Evolutionary conservation across 768 basidiomycete genomes (phyloP), one percentile per base, ranked within the genome.

Genomic region (Amanita muscaria): DNA sequence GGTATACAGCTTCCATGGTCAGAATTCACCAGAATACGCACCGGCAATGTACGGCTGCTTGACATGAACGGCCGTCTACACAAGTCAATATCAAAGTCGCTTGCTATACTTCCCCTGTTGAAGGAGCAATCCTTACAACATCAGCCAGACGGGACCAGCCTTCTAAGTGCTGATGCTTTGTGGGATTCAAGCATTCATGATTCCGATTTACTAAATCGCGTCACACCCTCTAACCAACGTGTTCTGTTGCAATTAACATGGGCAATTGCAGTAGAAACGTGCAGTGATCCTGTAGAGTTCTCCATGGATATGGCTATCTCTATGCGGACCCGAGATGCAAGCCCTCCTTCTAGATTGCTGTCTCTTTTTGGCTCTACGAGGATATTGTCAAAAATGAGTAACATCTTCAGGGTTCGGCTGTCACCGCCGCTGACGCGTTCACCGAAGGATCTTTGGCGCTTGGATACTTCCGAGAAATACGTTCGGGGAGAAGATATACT

Each of bases 171-270:
- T 7, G 76, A 80, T 44, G 83, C 83, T 1, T 69, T 87, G 5
- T 98, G 94, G 93, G 96, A 99, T 64, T 90, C 89, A 1, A 90
- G 91, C 46, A 66, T 88, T 10, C 96, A 97, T 59, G 80, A 89
- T 52, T 91, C 89, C 10, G 60, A 79, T 12, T 66, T 93, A 34
- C 72, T 99, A 49, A 94, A 99, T 60, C 77, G 83, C 21, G 82
- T 91, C 30, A 94, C 92, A 2, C 71, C 77, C 2, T 57, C 77
- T 3, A 79, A 80, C 36, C 88, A 93, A 52, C 80, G 88, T 29
- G 70, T 96, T 8, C 66, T 96, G 24, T 58, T 97, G 21, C 83
- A 88, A 56, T 58, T 96, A 4, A 71, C 70, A 27, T 94, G 81
- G 76, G 70, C 77, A 23, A 73, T 97, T 22, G 83, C 77, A 4